A percentile compares a stretch with the other conserved stretches of the same genome.
Evolutionary conservation across 2,329 filamentous ascomycete genomes (phyloP).

Genomic region (Septoria linicola): DNA sequence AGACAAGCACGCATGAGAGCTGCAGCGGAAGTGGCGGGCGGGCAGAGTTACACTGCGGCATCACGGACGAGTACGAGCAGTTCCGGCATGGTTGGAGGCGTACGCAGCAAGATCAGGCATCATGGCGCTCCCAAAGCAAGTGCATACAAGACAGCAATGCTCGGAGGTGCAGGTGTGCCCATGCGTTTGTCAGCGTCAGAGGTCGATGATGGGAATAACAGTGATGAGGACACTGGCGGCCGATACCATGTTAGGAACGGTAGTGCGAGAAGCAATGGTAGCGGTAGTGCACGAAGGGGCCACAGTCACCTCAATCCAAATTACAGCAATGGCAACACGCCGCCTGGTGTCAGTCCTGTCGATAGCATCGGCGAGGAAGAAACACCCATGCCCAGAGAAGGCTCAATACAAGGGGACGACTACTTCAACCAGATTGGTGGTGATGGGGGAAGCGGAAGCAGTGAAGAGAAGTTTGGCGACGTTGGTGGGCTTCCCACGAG

Average conservation of each 20-base stretch:
- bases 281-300: conserved; percentile 43
- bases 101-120: conserved; percentile 83
- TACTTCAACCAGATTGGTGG: conserved; percentile 46
- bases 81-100: conserved; percentile 48
- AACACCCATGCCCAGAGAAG: conserved; percentile 46
- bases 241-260: conserved; percentile 67
- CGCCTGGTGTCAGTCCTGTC: conserved; percentile 47
- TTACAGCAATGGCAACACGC: conserved; percentile 54
- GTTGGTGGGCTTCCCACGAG: conserved; percentile 52
- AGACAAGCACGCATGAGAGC: conserved; percentile 84
- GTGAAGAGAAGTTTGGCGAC: conserved; percentile 56
- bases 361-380: conserved; percentile 47
- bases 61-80: conserved; percentile 36
- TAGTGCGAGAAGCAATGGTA: conserved; percentile 68
- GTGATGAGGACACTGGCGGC: conserved; percentile 63
- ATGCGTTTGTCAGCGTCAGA: conserved; percentile 93
- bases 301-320: conserved; percentile 39
- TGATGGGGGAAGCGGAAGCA: conserved; percentile 47
- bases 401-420: conserved; percentile 34
- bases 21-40: conserved; percentile 75
- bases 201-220: conserved; percentile 77
- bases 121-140: conserved; percentile 77
- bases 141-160: conserved; percentile 75
- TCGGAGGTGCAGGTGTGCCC: conserved; percentile 77
- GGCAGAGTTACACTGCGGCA: conserved; percentile 40